Evolutionary conservation across 176 grass and related monocot species (phyloP).

Genomic region (Otatea glauca): DNA sequence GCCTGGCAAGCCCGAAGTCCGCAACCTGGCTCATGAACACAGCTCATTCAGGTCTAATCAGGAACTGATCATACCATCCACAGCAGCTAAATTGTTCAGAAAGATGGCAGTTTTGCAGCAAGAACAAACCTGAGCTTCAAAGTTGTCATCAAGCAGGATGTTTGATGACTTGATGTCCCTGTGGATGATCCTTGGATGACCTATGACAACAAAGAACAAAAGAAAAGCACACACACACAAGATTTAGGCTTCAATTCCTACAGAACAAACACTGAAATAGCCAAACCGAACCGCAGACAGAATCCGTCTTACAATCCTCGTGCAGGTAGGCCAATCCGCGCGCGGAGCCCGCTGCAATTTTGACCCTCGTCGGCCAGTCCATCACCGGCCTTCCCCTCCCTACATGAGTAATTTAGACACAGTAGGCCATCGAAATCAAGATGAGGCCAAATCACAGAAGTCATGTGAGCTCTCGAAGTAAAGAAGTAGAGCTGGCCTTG

Average conservation of each 20-base stretch:
- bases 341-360: constrained; percentile 78
- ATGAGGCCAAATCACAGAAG: too few relatives aligned
- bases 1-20: constrained; percentile 82
- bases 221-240: background rate
- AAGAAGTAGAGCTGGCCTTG: too few relatives aligned
- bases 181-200: constrained; percentile 94
- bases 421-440: too few relatives aligned
- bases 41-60: background rate
- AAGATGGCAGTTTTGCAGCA: background rate
- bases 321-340: constrained; percentile 85
- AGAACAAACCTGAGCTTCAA: constrained; percentile 81
- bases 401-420: constrained; percentile 6
- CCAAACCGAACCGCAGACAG: background rate
- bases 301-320: constrained; percentile 81
- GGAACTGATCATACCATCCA: background rate
- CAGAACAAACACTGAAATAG: background rate
- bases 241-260: background rate
- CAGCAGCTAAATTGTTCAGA: background rate
- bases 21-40: constrained; percentile 54
- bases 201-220: constrained; percentile 34
- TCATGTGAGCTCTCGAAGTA: too few relatives aligned
- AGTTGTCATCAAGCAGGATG: constrained; percentile 83
- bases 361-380: constrained; percentile 83
- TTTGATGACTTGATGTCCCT: constrained; percentile 98
- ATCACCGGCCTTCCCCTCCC: constrained; percentile 64